A percentile compares a stretch with the other conserved stretches of the same genome.
These are phyloP conservation scores for Funneliformis geosporum DNA, from an alignment of 192 early-diverging fungal species.

Conservation along the genomic window DNA sequence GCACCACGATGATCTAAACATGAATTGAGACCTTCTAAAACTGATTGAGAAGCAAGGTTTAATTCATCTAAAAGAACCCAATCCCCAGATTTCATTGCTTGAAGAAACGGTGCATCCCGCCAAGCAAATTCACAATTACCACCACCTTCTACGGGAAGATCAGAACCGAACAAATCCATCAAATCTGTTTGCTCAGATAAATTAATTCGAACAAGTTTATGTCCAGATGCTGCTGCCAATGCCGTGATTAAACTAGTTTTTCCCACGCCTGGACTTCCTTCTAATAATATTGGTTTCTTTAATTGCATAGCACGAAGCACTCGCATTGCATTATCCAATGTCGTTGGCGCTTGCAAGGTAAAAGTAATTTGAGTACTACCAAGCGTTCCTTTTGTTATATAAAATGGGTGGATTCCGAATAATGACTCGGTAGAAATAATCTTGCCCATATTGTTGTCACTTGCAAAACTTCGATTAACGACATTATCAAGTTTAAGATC, in stretches of 20 bases:
- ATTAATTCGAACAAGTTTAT: conserved; percentile 91
- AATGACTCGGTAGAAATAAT: conserved; percentile 16
- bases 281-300: conserved; percentile 87
- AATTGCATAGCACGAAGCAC: conserved; percentile 90
- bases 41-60: conserved; percentile 98
- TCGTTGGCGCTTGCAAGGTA: conserved; percentile 88
- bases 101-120: conserved; percentile 96
- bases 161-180: conserved; percentile 97
- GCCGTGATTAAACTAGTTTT: conserved; percentile 90
- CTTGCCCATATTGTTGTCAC: conserved; percentile 18
- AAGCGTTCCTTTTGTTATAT: conserved; percentile 65
- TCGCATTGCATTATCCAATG: conserved; percentile 80
- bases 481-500: conserved; percentile 43
- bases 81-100: conserved; percentile 92
- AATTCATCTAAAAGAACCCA: conserved; percentile 98
- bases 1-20: conserved; percentile 96
- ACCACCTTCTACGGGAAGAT: conserved; percentile 93
- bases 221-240: conserved; percentile 79
- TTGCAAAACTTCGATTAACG: conserved; percentile 25
- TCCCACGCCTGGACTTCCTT: conserved; percentile 97
- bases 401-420: conserved; percentile 84
- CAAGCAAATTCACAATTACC: conserved; percentile 87
- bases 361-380: conserved; percentile 62
- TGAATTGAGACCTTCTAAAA: conserved; percentile 97
- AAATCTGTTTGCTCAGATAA: conserved; percentile 98